Base-by-base conservation (phyloP, 345 rosid genomes). In the Citrus inodora region DNA sequence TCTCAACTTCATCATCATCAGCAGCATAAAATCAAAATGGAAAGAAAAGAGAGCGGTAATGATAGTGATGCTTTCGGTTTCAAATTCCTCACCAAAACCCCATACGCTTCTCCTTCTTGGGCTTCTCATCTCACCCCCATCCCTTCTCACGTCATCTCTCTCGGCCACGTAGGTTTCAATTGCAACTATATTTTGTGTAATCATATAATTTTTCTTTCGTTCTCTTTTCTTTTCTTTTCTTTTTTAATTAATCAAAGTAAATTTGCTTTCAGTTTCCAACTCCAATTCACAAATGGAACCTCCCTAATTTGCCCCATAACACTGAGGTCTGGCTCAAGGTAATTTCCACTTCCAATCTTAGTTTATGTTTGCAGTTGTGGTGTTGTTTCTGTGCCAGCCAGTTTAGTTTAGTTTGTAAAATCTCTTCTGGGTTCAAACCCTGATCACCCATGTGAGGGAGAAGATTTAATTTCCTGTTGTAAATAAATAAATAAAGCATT, bases 311-410 rank as follows among this genome's bases (percentile, higher is more conserved):
- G 83, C 99, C 98, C 10, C 76, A 70, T 22, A 86, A 86, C 79
- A 88, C 98, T 0, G 95, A 95, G 75, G 89, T 93, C 53, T 93
- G 91, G 91, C 82, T 95, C 80, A 95, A 94, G 97, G 98, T 94
- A 55, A 71, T 9, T 67, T 11, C 21, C 32, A 30, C 42, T 6
- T 21, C 51, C 51, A 46, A 46, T 46, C 51, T 46, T 46, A 46
- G 17, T 46, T 46, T 46, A 46, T 13, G 51, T 46, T 46, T 46
- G 51, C 17, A 46, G 13, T 46, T 1, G 51, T 46, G 51, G 16
- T 11, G 51, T 46, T 46, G 17, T 46, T 46, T 46, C 51, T 11
- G 5, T 46, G 51, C 17, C 17, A 3, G 16, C 17, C 14, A 46
- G 51, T 46, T 46, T 42, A 11, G 51, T 10, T 42, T 11, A 11